Conservation (phyloP, 768 basidiomycete genomes). For the Suillus weaverae region DNA sequence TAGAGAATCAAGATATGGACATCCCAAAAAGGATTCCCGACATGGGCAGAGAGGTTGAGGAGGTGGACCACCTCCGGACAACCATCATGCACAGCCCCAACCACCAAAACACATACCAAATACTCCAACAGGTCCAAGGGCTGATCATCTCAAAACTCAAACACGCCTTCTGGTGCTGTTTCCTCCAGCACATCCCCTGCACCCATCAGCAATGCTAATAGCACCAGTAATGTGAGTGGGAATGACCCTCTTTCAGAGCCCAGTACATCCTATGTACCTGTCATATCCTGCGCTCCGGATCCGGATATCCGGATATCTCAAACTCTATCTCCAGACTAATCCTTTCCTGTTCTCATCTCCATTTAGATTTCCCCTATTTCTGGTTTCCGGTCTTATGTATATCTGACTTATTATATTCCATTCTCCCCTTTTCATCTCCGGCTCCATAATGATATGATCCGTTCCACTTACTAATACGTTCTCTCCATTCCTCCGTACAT, state of each 20-base stretch:
- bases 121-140: slow-evolving; percentile 83
- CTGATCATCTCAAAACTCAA: slow-evolving; percentile 55
- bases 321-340: too few relatives aligned
- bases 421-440: too few relatives aligned
- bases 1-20: slow-evolving; percentile 43
- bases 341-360: too few relatives aligned
- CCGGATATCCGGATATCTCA: too few relatives aligned
- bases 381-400: too few relatives aligned
- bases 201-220: slow-evolving; percentile 18
- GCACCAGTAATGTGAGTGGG: slow-evolving; percentile 10
- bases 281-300: too few relatives aligned
- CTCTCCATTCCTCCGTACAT: too few relatives aligned
- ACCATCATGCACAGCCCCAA: slow-evolving; percentile 34
- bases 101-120: slow-evolving; percentile 42
- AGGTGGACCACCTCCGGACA: slow-evolving; percentile 36
- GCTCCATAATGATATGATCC: too few relatives aligned
- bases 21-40: slow-evolving; percentile 51
- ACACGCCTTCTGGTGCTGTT: slow-evolving; percentile 26
- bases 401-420: too few relatives aligned
- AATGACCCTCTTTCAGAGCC: slow-evolving; percentile 34
- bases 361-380: too few relatives aligned
- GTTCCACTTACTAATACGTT: too few relatives aligned
- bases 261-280: slow-evolving; percentile 46
- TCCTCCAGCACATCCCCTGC: slow-evolving; percentile 45
- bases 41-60: slow-evolving; percentile 43